Percentiles rank a stretch among this genome's conserved stretches.
phyloP scores from a whole-genome alignment of 2,329 filamentous ascomycete species.

The Fonsecaea monophora region DNA sequence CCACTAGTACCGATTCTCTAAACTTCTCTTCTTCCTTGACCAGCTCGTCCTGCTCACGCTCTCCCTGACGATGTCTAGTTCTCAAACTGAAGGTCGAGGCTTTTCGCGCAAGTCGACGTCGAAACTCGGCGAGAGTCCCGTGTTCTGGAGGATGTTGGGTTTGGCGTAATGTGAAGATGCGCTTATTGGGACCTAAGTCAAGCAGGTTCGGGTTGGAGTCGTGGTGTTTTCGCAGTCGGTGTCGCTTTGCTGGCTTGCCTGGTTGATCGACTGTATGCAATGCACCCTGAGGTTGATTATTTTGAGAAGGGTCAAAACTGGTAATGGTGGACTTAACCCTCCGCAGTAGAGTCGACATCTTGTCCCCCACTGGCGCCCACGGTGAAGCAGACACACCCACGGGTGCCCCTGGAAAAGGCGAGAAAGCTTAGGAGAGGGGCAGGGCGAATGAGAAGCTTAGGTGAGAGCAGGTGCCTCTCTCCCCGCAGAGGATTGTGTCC shows the following conservation, averaged over 20 bases:
- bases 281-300: slow-evolving; percentile 17
- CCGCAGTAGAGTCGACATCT: slow-evolving; percentile 38
- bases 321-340: slow-evolving; percentile 35
- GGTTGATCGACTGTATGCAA: background rate
- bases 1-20: slow-evolving; percentile 5
- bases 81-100: slow-evolving; percentile 38
- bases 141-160: slow-evolving; percentile 14
- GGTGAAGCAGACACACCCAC: background rate
- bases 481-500: background rate
- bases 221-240: slow-evolving; percentile 20
- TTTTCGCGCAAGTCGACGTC: slow-evolving; percentile 36
- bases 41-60: slow-evolving; percentile 16
- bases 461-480: slow-evolving; percentile 10
- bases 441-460: slow-evolving; percentile 11
- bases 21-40: slow-evolving; percentile 19
- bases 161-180: slow-evolving; percentile 1
- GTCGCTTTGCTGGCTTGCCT: slow-evolving; percentile 14
- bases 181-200: slow-evolving; percentile 13
- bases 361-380: background rate
- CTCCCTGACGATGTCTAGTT: slow-evolving; percentile 27
- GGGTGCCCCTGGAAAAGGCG: background rate
- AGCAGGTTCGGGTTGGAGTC: slow-evolving; percentile 3
- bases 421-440: slow-evolving; percentile 4
- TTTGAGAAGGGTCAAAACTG: slow-evolving; percentile 11
- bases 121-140: slow-evolving; percentile 30